Conservation (phyloP, 2,329 filamentous ascomycete genomes). For the Paraphoma sp. region DNA sequence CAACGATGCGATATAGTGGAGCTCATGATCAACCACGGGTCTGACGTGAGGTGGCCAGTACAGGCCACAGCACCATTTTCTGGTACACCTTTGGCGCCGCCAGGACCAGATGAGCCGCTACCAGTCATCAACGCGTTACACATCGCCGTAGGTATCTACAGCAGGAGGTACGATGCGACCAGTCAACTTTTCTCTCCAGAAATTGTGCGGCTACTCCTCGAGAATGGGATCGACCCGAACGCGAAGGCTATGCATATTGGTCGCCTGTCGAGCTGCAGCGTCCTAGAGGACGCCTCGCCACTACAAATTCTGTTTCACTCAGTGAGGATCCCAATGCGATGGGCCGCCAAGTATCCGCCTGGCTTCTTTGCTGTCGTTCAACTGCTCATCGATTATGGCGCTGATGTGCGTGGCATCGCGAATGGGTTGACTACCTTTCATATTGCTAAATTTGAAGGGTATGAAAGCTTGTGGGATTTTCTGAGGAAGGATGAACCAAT, state of each 20-base stretch:
- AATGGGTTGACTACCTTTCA: background rate
- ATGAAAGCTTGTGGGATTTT: background rate
- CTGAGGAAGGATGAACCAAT: background rate
- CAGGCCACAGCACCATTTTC: background rate
- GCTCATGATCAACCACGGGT: background rate
- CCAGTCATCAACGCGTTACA: background rate
- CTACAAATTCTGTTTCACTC: background rate
- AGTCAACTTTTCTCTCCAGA: background rate
- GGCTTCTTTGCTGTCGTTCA: background rate
- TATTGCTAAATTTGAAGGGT: background rate
- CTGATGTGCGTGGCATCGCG: background rate
- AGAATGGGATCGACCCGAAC: background rate
- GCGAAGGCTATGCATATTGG: background rate
- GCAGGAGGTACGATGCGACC: background rate
- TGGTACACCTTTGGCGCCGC: background rate
- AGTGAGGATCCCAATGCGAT: no score
- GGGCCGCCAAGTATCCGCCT: background rate
- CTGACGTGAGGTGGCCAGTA: background rate
- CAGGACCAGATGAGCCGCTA: background rate
- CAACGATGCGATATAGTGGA: background rate
- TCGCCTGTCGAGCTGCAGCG: background rate
- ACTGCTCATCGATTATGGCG: background rate
- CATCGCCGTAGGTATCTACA: background rate
- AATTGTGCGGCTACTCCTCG: background rate
- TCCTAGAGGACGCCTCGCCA: background rate